These are phyloP conservation scores for Malassezia arunalokei DNA, from an alignment of 1,284 basidiomycete species.

Conservation along the genomic window DNA sequence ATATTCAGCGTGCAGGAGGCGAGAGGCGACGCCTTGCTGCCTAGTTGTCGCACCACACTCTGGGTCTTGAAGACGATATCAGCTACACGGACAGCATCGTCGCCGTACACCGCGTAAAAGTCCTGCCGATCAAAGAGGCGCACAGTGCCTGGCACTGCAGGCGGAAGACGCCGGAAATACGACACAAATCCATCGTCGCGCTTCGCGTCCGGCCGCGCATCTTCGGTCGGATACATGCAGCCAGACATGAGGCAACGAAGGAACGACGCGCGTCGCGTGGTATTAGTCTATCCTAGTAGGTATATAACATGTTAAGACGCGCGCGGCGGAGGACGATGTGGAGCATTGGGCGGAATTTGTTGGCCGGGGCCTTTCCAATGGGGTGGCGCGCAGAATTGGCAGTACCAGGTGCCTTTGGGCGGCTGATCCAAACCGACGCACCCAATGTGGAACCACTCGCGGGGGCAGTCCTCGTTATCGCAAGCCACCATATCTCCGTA, in stretches of 20 bases:
- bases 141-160: slow-evolving; percentile 26
- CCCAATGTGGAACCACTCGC: slow-evolving; percentile 48
- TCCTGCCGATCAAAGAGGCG: slow-evolving; percentile 51
- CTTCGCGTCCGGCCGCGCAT: slow-evolving; percentile 21
- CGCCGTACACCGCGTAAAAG: slow-evolving; percentile 77
- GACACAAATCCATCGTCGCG: slow-evolving; percentile 30
- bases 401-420: slow-evolving; percentile 38
- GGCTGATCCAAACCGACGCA: slow-evolving; percentile 31
- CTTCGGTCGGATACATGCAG: slow-evolving; percentile 34
- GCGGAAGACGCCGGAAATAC: slow-evolving; percentile 28
- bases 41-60: slow-evolving; percentile 40
- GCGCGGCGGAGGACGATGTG: slow-evolving; percentile 3
- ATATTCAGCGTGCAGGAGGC: slow-evolving; percentile 61
- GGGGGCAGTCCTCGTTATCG: slow-evolving; percentile 50
- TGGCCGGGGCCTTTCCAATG: slow-evolving; percentile 31
- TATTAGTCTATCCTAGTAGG: background rate
- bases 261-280: background rate
- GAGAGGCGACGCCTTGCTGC: slow-evolving; percentile 23
- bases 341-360: slow-evolving; percentile 19
- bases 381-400: slow-evolving; percentile 40
- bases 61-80: slow-evolving; percentile 54
- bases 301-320: background rate
- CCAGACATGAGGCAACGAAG: slow-evolving; percentile 27
- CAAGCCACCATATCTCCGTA: slow-evolving; percentile 47
- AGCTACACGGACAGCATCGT: slow-evolving; percentile 77